These are phyloP conservation scores for Cytospora leucostoma DNA, from an alignment of 2,329 filamentous ascomycete genomes.

Conservation along the genomic window DNA sequence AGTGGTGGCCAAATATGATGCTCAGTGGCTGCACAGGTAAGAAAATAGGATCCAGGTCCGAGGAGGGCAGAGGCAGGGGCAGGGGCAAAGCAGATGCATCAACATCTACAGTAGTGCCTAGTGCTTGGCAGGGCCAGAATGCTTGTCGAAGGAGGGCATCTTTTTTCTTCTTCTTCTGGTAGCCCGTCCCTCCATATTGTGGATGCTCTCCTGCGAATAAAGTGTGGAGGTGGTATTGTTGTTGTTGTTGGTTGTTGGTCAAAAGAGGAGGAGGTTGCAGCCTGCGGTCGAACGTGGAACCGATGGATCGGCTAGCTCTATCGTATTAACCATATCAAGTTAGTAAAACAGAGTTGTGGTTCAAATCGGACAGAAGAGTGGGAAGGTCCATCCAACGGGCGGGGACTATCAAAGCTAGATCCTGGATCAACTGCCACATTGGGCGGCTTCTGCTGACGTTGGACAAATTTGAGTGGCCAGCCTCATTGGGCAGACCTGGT, in stretches of 20 bases:
- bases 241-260: neutral
- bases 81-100: neutral
- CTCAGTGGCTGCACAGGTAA: neutral
- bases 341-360: neutral
- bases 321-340: conserved; percentile 9
- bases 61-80: neutral
- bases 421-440: neutral
- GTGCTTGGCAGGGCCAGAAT: neutral
- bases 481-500: neutral
- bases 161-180: conserved; percentile 4
- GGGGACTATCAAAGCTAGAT: neutral
- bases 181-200: conserved; percentile 19
- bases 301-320: conserved; percentile 15
- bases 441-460: neutral
- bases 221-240: neutral
- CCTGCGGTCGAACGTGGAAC: conserved; percentile 9
- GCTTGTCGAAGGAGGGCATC: neutral
- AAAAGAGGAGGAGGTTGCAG: conserved; percentile 7
- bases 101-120: neutral
- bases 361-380: neutral
- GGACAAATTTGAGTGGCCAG: neutral
- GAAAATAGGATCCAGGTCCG: neutral
- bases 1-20: neutral
- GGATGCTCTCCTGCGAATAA: neutral
- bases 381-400: neutral